phyloP scores from a whole-genome alignment of 805 yeast genomes.

The Lachancea mirantina region DNA sequence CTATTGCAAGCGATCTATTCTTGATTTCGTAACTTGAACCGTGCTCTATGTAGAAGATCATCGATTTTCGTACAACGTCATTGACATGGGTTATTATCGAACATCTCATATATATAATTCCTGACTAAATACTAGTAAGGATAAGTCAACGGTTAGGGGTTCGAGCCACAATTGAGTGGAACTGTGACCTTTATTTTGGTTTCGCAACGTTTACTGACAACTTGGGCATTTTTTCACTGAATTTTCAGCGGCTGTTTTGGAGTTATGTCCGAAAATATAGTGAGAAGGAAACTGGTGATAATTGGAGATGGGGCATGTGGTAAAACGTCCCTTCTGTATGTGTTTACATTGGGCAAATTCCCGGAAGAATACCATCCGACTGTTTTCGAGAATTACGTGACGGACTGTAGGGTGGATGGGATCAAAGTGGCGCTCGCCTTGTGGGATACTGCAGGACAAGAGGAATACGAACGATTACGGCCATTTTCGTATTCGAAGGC shows the following conservation, averaged over 20 bases:
- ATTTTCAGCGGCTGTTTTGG: too few relatives aligned
- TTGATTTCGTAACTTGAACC: too few relatives aligned
- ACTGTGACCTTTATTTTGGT: too few relatives aligned
- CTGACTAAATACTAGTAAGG: too few relatives aligned
- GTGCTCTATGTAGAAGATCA: background rate
- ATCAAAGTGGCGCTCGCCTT: constrained; percentile 80
- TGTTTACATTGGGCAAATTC: constrained; percentile 86
- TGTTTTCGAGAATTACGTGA: constrained; percentile 88
- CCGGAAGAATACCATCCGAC: constrained; percentile 93
- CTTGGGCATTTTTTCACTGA: too few relatives aligned
- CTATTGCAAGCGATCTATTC: constrained; percentile 1
- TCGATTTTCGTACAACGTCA: background rate
- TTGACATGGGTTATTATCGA: background rate
- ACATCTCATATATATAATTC: too few relatives aligned
- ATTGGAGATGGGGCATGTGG: constrained; percentile 97
- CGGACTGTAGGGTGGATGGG: constrained; percentile 91
- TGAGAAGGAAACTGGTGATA: constrained; percentile 73
- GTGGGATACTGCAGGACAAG: constrained; percentile 98
- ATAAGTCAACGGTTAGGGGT: too few relatives aligned
- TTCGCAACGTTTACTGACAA: too few relatives aligned
- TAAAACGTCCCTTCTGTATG: constrained; percentile 82
- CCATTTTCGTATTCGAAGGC: constrained; percentile 86
- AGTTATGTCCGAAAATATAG: constrained; percentile 30
- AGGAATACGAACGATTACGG: constrained; percentile 83
- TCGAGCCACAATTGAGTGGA: too few relatives aligned